Evolutionary conservation across 1,284 basidiomycete species (phyloP).

Genomic region (Peniophora sp.): DNA sequence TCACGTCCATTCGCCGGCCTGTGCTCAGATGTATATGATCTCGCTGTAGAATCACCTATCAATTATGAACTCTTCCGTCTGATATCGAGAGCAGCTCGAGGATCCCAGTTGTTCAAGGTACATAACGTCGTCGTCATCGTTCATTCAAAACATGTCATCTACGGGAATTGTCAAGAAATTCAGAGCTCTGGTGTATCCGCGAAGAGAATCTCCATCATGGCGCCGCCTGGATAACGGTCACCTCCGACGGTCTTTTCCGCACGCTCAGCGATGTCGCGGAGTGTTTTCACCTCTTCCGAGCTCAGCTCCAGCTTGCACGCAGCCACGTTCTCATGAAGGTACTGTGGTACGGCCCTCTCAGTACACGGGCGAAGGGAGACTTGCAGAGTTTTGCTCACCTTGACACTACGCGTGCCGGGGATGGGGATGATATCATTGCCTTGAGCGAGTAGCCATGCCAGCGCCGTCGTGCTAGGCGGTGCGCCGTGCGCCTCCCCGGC

Average conservation of each 20-base stretch:
- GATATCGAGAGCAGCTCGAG: too few relatives aligned
- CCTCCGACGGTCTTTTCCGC: conserved; percentile 10
- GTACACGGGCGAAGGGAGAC: conserved; percentile 1
- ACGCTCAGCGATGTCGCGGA: conserved; percentile 17
- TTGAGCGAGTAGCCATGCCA: conserved; percentile 43
- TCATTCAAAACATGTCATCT: too few relatives aligned
- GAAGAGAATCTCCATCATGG: too few relatives aligned
- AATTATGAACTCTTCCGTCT: too few relatives aligned
- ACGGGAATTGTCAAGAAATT: too few relatives aligned
- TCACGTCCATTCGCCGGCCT: too few relatives aligned
- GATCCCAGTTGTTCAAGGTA: too few relatives aligned
- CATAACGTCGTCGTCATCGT: too few relatives aligned
- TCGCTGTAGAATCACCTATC: too few relatives aligned
- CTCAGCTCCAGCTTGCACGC: conserved; percentile 20
- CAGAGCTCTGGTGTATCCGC: too few relatives aligned
- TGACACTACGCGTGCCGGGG: conserved; percentile 24
- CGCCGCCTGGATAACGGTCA: conserved; percentile 4
- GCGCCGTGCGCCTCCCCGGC: conserved; percentile 27
- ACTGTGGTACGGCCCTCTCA: conserved; percentile 10
- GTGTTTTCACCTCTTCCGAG: conserved; percentile 18
- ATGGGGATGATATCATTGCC: conserved; percentile 33
- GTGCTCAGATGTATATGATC: too few relatives aligned
- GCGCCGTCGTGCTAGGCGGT: conserved; percentile 35
- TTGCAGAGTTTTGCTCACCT: conserved; percentile 7
- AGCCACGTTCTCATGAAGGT: conserved; percentile 25